phyloP scores from a whole-genome alignment of 139 green algal genomes.

The Coelastrella sp. region DNA sequence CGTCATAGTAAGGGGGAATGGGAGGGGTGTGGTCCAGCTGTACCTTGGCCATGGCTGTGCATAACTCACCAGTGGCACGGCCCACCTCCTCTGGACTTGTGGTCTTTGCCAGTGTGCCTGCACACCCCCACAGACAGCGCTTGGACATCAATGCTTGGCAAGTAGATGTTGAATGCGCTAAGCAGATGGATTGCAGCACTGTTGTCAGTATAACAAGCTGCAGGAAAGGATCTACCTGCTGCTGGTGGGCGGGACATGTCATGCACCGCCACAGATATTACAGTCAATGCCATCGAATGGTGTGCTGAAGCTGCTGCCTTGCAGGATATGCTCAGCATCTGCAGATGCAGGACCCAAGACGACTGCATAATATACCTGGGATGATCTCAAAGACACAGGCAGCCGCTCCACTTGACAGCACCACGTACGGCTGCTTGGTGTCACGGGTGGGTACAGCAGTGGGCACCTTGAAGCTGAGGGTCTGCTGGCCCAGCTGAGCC shows the following conservation, averaged over 20 bases:
- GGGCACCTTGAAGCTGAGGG: constrained; percentile 61
- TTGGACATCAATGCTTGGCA: too few relatives aligned
- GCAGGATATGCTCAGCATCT: not conserved
- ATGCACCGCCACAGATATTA: too few relatives aligned
- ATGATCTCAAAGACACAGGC: constrained; percentile 65
- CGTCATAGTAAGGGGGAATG: constrained; percentile 67
- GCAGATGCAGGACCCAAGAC: not conserved
- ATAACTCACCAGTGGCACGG: constrained; percentile 67
- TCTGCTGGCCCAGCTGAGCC: constrained; percentile 53
- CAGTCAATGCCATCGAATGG: too few relatives aligned
- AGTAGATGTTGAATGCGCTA: too few relatives aligned
- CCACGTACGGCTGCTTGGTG: constrained; percentile 52
- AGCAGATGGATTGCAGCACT: too few relatives aligned
- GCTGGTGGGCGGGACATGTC: not conserved
- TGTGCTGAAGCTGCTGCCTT: not conserved
- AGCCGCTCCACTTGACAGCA: constrained; percentile 59
- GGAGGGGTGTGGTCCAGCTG: constrained; percentile 48
- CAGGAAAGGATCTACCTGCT: too few relatives aligned
- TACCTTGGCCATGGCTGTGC: constrained; percentile 55
- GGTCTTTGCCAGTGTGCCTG: constrained; percentile 65
- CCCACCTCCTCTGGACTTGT: constrained; percentile 67
- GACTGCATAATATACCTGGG: not conserved
- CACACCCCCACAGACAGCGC: not conserved
- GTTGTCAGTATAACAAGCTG: too few relatives aligned
- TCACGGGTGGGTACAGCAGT: constrained; percentile 44